Base-by-base conservation (phyloP, 768 basidiomycete genomes). In the Russula abietina region DNA sequence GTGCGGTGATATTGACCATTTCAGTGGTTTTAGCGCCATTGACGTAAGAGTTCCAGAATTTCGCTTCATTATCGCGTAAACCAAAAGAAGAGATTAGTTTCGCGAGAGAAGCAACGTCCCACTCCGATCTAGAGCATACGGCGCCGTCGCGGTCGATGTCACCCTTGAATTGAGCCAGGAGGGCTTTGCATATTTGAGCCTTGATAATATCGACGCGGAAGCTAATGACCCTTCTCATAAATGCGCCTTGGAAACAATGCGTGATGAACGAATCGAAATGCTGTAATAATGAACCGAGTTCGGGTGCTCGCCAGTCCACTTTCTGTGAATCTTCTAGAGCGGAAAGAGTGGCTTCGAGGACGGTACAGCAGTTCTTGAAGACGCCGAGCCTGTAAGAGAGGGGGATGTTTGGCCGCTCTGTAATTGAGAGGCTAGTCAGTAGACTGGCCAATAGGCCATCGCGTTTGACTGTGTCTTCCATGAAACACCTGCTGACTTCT, bases 391-490 rank as follows among this genome's bases (percentile, higher is more conserved):
- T 63, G 33, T 54, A 22, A 2, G 33, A 52, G 32, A 46, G 54
- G 16, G 62, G 52, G 16, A 28, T 38, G 33, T 58, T 36, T 6
- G 62, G 48, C 33, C 38, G 26, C 10, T 30, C 12, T 11, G 26
- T 16, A 39, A 48, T 63, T 46, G 45, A 48, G n/a, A 62, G 62
- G 24, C 39, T 43, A 36, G 32, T 28, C 16, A 59, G 62, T 10
- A 63, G 30, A 24, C 11, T 54, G 1, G 57, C 48, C 62, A 51
- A 63, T 46, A 63, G 57, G 1, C 53, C 51, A 45, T 62, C 57
- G 33, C 11, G 33, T 11, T 58, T 4, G 38, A 63, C 36, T 2
- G 49, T 3, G 7, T 24, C 22, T 28, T 63, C 56, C 51, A 58
- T 45, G 50, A 53, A 62, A 1, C 2, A 16, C 22, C 16, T 32